Evolutionary conservation across 495 filamentous ascomycete species (phyloP), one percentile per base, ranked within the genome.

Genomic region (Trichoderma erinaceum): DNA sequence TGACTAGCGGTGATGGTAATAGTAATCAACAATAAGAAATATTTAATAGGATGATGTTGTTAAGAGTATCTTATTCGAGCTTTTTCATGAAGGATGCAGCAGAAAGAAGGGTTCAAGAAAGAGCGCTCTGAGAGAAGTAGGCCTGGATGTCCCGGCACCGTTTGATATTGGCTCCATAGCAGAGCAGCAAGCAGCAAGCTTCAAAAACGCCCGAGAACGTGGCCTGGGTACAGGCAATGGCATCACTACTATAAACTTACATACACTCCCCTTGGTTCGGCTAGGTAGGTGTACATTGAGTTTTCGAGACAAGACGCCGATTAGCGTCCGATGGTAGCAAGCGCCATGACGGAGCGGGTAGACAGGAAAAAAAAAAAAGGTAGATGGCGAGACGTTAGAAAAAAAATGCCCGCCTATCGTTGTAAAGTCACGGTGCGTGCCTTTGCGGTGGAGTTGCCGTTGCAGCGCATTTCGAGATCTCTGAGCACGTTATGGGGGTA

Each of bases 321-420:
- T 61, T 61, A 61, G 56, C 56, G 56, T 61, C 56, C 56, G 56
- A 61, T 61, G 56, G 56, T 61, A 61, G 25, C 56, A 61, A 61
- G 56, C 56, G 56, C 56, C 56, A 48, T 48, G 3, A 48, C 18
- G 44, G 44, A 48, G 44, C 44, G 18, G 18, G 18, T 16, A 48
- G 44, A 15, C 44, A 48, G 44, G 11, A 6, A n/a, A 56, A 12
- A 56, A 21, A 6, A n/a, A 56, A 12, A 56, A 21, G 18, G 23
- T 4, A 56, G 50, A 56, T 11, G 18, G 18, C 50, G 50, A 25
- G 21, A 56, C n/a, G 23, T 6, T 12, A 52, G 15, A 52, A 61
- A 15, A 61, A 61, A 61, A 29, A 27, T 61, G 23, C 8, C 27
- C 56, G 16, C 56, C 56, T 61, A 61, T 61, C 56, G 23, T 13